Evolutionary conservation across 768 basidiomycete species (phyloP).

Genomic region (Termitomyces bulborhizus): DNA sequence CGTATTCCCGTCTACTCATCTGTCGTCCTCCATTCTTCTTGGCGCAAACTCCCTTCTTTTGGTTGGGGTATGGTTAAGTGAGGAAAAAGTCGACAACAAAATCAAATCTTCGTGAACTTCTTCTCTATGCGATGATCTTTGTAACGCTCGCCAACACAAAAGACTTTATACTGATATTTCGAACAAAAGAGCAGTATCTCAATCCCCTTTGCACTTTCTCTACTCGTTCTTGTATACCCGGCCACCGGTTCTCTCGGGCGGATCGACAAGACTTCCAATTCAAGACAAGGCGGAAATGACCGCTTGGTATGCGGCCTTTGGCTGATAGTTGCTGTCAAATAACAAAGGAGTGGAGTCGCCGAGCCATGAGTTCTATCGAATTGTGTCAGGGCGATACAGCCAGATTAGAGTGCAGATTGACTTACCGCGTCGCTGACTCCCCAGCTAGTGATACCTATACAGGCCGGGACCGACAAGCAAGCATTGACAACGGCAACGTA

Average conservation of each 20-base stretch:
- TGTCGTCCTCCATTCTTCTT: slow-evolving; percentile 26
- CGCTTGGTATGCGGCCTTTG: slow-evolving; percentile 22
- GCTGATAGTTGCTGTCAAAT: slow-evolving; percentile 21
- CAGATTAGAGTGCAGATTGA: neutral
- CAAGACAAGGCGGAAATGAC: slow-evolving; percentile 13
- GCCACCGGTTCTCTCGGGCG: neutral
- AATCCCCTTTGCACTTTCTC: neutral
- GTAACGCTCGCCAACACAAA: neutral
- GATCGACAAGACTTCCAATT: neutral
- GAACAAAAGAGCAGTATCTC: neutral
- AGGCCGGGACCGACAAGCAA: slow-evolving; percentile 35
- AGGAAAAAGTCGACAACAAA: slow-evolving; percentile 7
- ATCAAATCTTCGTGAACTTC: slow-evolving; percentile 7
- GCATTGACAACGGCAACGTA: slow-evolving; percentile 25
- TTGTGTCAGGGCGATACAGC: neutral
- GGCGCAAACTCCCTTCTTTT: slow-evolving; percentile 22
- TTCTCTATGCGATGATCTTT: neutral
- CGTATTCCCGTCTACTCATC: slow-evolving; percentile 69
- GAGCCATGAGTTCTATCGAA: slow-evolving; percentile 22
- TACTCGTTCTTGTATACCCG: neutral
- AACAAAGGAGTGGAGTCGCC: slow-evolving; percentile 18
- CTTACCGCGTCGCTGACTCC: slow-evolving; percentile 41
- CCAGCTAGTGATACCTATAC: slow-evolving; percentile 44
- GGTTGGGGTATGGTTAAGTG: slow-evolving; percentile 27
- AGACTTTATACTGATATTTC: neutral